phyloP scores from a whole-genome alignment of 164 flowering plant species.

The Chloranthus sessilifolius region DNA sequence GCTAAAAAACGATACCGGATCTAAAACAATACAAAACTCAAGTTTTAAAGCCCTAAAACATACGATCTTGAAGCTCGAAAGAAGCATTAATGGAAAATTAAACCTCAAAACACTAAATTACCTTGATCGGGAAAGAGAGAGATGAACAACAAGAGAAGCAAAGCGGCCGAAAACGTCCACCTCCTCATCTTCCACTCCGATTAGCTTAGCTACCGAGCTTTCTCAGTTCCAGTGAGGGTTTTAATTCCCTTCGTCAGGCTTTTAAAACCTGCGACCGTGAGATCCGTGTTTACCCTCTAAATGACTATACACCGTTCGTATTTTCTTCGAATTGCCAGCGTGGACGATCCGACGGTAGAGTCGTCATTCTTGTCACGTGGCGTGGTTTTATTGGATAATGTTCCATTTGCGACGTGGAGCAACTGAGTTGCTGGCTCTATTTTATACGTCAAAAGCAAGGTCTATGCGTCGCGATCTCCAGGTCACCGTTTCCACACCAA shows the following conservation, averaged over 20 bases:
- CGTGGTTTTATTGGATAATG: not conserved
- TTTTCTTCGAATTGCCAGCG: conserved; percentile 19
- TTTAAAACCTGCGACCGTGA: conserved; percentile 1
- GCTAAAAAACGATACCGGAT: not conserved
- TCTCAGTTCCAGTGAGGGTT: not conserved
- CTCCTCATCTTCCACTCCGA: conserved; percentile 47
- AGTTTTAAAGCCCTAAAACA: not conserved
- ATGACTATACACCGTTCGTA: not conserved
- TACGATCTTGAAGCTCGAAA: not conserved
- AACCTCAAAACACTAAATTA: conserved; percentile 17
- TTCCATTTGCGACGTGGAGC: conserved; percentile 35
- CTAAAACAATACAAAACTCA: not conserved
- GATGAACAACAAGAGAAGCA: conserved; percentile 64
- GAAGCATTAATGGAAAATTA: not conserved
- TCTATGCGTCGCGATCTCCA: too few species aligned
- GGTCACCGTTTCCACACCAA: too few species aligned
- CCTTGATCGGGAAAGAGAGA: conserved; percentile 84
- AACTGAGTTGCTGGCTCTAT: too few species aligned
- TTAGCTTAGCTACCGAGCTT: not conserved
- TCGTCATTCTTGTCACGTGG: conserved; percentile 16
- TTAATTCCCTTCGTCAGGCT: not conserved
- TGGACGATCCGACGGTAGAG: conserved; percentile 44
- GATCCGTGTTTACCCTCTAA: too few species aligned
- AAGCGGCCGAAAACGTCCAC: conserved; percentile 74
- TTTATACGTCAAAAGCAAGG: too few species aligned